Base-by-base conservation (phyloP, 1,284 basidiomycete genomes). In the Apiotrichum montevideense region DNA sequence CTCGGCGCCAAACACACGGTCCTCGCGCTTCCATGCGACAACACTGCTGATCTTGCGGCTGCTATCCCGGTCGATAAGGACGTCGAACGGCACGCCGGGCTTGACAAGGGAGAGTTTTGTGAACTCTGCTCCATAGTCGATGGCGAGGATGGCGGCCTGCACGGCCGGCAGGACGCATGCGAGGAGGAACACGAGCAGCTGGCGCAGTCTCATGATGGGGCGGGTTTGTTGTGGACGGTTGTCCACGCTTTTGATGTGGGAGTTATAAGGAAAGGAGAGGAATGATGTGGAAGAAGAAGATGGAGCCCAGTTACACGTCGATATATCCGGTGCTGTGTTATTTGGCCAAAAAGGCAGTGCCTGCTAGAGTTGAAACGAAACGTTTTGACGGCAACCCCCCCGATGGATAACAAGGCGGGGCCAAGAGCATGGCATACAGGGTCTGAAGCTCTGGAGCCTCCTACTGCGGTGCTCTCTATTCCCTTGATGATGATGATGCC, bases 31-130 rank as follows among this genome's bases (percentile, higher is more conserved):
- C 88, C 88, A 95, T 35, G 82, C 87, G 0, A 97, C 88, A 1
- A 87, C 85, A 29, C 89, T 85, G 66, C 88, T 87, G 52, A 97
- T 91, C 79, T 98, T 98, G 63, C 95, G 83, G 79, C 97, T 98
- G 43, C 91, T 95, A 75, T 98, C 95, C 72, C 90, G 89, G 78
- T 96, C 94, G 51, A 98, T 80, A 39, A 99, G 81, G 35, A 99
- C 90, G 77, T 99, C 95, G 69, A 98, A 96, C 1, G 95, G 93
- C 51, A 90, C 80, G 43, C 94, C 95, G 1, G 95, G 95, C 71
- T 95, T 95, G 83, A 98, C 89, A 60, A 98, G 80, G 8, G 93
- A 94, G 34, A 92, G 88, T 77, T 98, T 98, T 70, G 92, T 95
- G 81, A 86, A 92, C 78, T 97, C 93, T 43, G 89, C 84, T 71